phyloP scores from a whole-genome alignment of 1,284 basidiomycete species.

The Heimioporus retisporus region DNA sequence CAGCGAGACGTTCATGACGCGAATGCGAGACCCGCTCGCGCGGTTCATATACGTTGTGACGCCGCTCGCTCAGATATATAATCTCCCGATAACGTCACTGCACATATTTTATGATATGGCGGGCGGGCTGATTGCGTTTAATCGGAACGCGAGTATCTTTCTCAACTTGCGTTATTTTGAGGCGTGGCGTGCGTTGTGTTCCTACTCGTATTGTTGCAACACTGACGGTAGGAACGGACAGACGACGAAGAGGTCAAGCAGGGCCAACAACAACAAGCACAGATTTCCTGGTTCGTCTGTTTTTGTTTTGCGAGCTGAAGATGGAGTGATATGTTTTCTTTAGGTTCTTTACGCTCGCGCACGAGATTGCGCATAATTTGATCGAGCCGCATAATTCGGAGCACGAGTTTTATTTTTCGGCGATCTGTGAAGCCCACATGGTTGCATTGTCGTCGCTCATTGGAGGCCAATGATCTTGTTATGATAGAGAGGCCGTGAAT shows the following conservation, averaged over 20 bases:
- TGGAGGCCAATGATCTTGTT: not conserved
- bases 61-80: slow-evolving; percentile 68
- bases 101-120: slow-evolving; percentile 90
- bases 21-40: slow-evolving; percentile 64
- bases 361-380: slow-evolving; percentile 92
- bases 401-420: slow-evolving; percentile 96
- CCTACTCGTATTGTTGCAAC: not conserved
- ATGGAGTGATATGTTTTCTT: not conserved
- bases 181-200: slow-evolving; percentile 78
- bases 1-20: slow-evolving; percentile 56
- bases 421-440: slow-evolving; percentile 81
- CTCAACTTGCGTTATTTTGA: slow-evolving; percentile 91
- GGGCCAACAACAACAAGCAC: slow-evolving; percentile 74
- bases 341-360: slow-evolving; percentile 91
- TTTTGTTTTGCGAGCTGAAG: not conserved
- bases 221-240: slow-evolving; percentile 35
- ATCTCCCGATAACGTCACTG: slow-evolving; percentile 74
- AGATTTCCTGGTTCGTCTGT: slow-evolving; percentile 76
- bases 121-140: slow-evolving; percentile 94
- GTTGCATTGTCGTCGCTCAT: slow-evolving; percentile 40
- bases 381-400: slow-evolving; percentile 84
- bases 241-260: slow-evolving; percentile 76
- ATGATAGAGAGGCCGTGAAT: too few relatives aligned
- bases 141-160: slow-evolving; percentile 90
- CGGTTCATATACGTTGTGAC: slow-evolving; percentile 78